Evolutionary conservation across 148 eudicot species (phyloP).

Genomic region (Rhododendron mucronatum): DNA sequence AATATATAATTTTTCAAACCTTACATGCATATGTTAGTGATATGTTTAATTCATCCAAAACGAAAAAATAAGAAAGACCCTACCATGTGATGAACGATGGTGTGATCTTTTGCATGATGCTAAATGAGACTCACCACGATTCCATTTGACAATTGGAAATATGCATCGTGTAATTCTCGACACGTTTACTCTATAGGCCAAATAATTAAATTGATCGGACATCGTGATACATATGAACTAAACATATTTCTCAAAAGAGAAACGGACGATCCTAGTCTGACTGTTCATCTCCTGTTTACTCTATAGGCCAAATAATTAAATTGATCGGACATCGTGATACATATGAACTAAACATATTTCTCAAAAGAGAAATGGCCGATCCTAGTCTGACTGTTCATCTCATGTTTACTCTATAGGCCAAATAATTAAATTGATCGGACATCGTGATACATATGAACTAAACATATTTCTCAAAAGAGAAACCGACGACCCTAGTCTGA

Average conservation of each 20-base stretch:
- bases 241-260: background rate
- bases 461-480: background rate
- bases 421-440: no score
- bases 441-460: no score
- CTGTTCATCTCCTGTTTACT: background rate
- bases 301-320: background rate
- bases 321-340: background rate
- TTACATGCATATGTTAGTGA: no score
- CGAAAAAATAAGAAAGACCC: background rate
- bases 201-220: background rate
- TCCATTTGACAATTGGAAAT: background rate
- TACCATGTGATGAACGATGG: background rate
- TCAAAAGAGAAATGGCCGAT: background rate
- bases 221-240: no score
- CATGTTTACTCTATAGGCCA: background rate
- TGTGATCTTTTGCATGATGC: background rate
- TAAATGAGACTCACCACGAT: background rate
- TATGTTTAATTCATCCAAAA: background rate
- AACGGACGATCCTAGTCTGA: no score
- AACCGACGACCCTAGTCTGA: background rate
- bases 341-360: background rate
- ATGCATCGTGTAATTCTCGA: background rate
- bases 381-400: background rate
- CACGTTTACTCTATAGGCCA: background rate
- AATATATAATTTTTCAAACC: no score